phyloP scores from a whole-genome alignment of 805 yeast species.

The Myxozyma sirexii region DNA sequence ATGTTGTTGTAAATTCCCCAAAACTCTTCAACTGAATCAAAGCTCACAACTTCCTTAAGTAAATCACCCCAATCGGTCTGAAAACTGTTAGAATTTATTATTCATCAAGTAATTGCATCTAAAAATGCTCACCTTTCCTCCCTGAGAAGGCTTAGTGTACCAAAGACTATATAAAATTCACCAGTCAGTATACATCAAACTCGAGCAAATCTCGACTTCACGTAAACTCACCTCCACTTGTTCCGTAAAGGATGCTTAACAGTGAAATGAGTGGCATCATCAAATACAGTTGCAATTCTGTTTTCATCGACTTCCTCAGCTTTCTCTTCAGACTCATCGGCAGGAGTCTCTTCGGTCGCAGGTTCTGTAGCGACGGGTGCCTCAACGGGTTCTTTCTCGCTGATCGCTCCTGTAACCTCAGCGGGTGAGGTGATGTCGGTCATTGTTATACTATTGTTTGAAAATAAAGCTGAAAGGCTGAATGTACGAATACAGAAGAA shows the following conservation, averaged over 20 bases:
- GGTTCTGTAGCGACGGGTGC: background rate
- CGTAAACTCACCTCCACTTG: slow-evolving; percentile 66
- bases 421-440: slow-evolving; percentile 22
- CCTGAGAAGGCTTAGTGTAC: slow-evolving; percentile 93
- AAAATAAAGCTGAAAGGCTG: background rate
- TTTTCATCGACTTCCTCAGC: slow-evolving; percentile 24
- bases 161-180: slow-evolving; percentile 79
- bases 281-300: slow-evolving; percentile 53
- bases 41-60: slow-evolving; percentile 88
- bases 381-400: slow-evolving; percentile 20
- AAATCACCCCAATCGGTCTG: slow-evolving; percentile 87
- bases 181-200: background rate
- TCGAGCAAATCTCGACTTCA: background rate
- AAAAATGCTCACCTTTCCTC: slow-evolving; percentile 45
- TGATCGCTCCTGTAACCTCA: slow-evolving; percentile 3
- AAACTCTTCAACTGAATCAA: slow-evolving; percentile 95
- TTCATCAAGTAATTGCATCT: no score
- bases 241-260: slow-evolving; percentile 88
- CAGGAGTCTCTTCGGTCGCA: background rate
- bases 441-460: slow-evolving; percentile 3
- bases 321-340: background rate
- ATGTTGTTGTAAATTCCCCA: slow-evolving; percentile 97
- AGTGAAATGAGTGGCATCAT: slow-evolving; percentile 55
- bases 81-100: background rate
- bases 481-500: background rate